These are phyloP conservation scores for Fusarium incarnatum DNA, from an alignment of 2,329 filamentous ascomycete species.

Conservation along the genomic window DNA sequence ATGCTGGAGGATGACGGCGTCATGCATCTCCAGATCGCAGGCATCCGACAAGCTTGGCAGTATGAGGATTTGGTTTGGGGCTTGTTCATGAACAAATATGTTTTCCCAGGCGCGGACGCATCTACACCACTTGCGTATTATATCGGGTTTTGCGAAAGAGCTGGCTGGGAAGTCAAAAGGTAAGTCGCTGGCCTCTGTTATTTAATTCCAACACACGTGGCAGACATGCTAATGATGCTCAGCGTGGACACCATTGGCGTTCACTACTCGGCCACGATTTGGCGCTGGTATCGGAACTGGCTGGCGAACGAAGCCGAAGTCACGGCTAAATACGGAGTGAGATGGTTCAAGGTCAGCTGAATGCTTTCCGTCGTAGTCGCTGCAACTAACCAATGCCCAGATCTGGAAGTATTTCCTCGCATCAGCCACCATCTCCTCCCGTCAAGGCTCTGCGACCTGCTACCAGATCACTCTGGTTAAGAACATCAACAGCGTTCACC, in stretches of 20 bases:
- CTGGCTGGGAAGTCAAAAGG: slow-evolving; percentile 76
- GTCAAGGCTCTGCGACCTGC: slow-evolving; percentile 4
- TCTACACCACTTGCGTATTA: slow-evolving; percentile 90
- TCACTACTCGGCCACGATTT: slow-evolving; percentile 10
- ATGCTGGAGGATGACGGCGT: slow-evolving; percentile 95
- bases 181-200: slow-evolving; percentile 8
- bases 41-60: slow-evolving; percentile 91
- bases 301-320: slow-evolving; percentile 5
- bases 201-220: background rate
- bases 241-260: slow-evolving; percentile 8
- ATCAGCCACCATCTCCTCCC: slow-evolving; percentile 10
- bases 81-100: slow-evolving; percentile 97
- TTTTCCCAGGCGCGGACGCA: slow-evolving; percentile 96
- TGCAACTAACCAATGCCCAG: background rate
- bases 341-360: slow-evolving; percentile 6
- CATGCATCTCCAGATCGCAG: slow-evolving; percentile 94
- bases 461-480: slow-evolving; percentile 8
- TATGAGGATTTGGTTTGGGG: slow-evolving; percentile 97
- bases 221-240: background rate
- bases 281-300: slow-evolving; percentile 8
- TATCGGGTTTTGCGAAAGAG: slow-evolving; percentile 79
- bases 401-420: slow-evolving; percentile 9
- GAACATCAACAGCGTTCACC: slow-evolving; percentile 7
- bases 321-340: background rate
- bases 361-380: background rate